Base-by-base conservation (phyloP, 768 basidiomycete species). In the Postia placenta region DNA sequence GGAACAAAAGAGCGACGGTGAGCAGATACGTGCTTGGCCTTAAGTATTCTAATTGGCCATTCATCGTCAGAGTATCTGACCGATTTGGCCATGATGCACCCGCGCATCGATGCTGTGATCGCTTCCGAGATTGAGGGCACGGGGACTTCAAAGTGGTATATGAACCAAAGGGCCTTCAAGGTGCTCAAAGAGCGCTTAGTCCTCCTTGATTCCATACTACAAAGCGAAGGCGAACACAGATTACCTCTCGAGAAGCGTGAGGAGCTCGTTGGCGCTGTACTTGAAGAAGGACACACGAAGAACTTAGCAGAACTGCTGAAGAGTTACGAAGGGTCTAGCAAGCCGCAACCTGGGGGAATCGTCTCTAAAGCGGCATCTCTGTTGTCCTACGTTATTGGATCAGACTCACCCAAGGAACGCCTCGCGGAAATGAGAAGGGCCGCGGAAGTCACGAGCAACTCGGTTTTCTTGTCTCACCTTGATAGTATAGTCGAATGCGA, bases 391-490 rank as follows among this genome's bases (percentile, higher is more conserved):
- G n/a, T n/a, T 33, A 7, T 33, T 33, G 30, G 30, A 33, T 7
- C 30, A 33, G 30, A 33, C 30, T 17, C 20, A 26, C 17, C 53
- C 22, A 49, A 45, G 2, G 4, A 42, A 24, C 22, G 49, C 6
- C 24, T 49, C 19, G 36, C 11, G 15, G 53, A 56, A 4, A 45
- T 50, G 37, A 49, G 39, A 26, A n/a, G 4, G 12, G 15, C 45
- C 6, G 53, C 45, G 4, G 22, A 15, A 2, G 17, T 5, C 1
- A 36, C 49, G 9, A 11, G 45, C 1, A 53, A 59, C 25, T 6
- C 33, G 2, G 45, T 28, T 0, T 59, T 59, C 28, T 30, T 59
- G 2, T 28, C 46, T 11, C 15, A n/a, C 6, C 22, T 57, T 15
- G 41, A 42, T 11, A 17, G 12, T 26, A 39, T 46, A 11, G 39